These are phyloP conservation scores for Magnusiomyces tetraspermus DNA, from an alignment of 1,139 yeast species.

Conservation along the genomic window DNA sequence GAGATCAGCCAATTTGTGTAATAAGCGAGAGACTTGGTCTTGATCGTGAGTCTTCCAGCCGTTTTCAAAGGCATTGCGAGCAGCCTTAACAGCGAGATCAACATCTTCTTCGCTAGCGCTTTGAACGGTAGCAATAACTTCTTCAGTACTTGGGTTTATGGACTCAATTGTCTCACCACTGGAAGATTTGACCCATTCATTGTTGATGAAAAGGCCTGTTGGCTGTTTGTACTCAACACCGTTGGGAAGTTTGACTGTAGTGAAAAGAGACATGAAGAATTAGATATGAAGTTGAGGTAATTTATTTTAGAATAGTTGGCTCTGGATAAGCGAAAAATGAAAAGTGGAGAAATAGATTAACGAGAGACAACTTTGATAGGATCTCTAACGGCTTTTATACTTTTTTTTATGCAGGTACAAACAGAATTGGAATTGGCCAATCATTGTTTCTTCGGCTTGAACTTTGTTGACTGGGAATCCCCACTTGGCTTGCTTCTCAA, in stretches of 20 bases:
- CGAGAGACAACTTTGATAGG: not conserved
- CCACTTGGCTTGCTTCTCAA: no score
- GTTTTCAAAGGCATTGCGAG: conserved; percentile 41
- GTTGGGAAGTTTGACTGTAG: conserved; percentile 44
- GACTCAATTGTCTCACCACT: conserved; percentile 46
- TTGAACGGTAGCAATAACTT: conserved; percentile 42
- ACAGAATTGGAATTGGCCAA: no score
- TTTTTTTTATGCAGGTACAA: no score
- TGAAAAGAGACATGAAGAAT: conserved; percentile 8
- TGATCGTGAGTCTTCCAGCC: conserved; percentile 43
- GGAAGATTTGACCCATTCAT: conserved; percentile 58
- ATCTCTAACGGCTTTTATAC: not conserved
- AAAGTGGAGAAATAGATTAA: not conserved
- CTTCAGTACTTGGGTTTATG: conserved; percentile 39
- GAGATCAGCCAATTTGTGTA: conserved; percentile 45
- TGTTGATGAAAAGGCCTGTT: conserved; percentile 72
- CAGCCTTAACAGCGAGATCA: conserved; percentile 51
- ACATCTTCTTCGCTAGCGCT: conserved; percentile 50
- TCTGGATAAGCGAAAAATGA: not conserved
- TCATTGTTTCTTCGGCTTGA: no score
- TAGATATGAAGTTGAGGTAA: not conserved
- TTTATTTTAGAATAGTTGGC: not conserved
- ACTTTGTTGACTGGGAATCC: no score
- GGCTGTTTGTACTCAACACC: conserved; percentile 56
- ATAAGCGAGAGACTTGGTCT: conserved; percentile 37